Percentiles rank a stretch among this genome's conserved stretches.
Conservation (phyloP, 2,329 filamentous ascomycete species). For the Penicillium vulpinum region DNA sequence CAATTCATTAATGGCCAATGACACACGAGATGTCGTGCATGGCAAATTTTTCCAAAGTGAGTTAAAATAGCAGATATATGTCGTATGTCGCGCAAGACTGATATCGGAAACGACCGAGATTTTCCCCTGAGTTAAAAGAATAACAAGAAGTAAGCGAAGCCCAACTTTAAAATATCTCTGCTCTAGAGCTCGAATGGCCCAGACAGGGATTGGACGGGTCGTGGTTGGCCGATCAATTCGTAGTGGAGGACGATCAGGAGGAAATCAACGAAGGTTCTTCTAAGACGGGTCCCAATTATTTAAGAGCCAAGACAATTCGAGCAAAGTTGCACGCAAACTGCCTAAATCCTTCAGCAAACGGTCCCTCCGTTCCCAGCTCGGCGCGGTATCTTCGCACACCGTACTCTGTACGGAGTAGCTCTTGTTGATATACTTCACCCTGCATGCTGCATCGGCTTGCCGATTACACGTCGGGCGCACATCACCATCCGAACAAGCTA, state of each 20-base stretch:
- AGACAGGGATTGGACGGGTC: background rate
- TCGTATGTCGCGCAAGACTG: background rate
- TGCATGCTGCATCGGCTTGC: conserved; percentile 5
- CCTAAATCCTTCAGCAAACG: background rate
- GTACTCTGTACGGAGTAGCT: no score
- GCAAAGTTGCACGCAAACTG: background rate
- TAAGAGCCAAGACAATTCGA: background rate
- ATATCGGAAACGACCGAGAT: background rate
- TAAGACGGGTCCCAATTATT: background rate
- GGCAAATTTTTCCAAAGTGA: background rate
- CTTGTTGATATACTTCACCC: background rate
- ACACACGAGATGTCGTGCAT: background rate
- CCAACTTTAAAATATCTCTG: background rate
- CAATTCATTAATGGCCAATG: no score
- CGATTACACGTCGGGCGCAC: conserved; percentile 9
- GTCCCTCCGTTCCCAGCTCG: background rate
- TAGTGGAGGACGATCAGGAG: conserved; percentile 1
- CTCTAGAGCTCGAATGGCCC: conserved; percentile 5
- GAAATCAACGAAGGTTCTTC: background rate
- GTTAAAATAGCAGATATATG: background rate
- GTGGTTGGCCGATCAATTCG: conserved; percentile 2
- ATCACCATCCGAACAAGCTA: conserved; percentile 1
- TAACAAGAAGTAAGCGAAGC: background rate
- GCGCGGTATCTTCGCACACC: background rate
- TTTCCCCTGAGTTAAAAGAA: background rate